phyloP scores from a whole-genome alignment of 208 protist species.

The Acanthamoeba divionensis region DNA sequence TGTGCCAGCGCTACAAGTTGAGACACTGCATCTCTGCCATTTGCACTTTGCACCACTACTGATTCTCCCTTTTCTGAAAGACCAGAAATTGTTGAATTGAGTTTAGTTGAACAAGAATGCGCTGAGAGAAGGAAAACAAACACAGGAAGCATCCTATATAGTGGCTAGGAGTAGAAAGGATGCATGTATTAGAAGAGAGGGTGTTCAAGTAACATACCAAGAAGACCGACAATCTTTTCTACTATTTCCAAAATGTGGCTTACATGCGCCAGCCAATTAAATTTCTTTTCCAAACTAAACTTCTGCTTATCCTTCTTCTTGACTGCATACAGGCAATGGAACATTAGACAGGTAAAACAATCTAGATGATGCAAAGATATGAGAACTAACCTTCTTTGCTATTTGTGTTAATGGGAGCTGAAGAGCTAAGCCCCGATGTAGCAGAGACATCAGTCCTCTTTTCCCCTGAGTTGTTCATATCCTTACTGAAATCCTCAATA shows the following conservation, averaged over 20 bases:
- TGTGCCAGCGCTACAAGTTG: conserved; percentile 81
- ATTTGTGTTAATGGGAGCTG: no score
- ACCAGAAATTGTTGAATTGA: background rate
- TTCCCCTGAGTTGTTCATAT: no score
- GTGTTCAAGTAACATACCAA: background rate
- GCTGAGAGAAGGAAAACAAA: background rate
- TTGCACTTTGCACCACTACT: background rate
- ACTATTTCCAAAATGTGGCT: background rate
- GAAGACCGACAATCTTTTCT: background rate
- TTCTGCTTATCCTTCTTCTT: no score
- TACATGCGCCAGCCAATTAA: background rate
- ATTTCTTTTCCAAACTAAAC: conserved; percentile 14
- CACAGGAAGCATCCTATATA: background rate
- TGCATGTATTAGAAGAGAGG: background rate
- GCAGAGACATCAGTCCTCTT: no score
- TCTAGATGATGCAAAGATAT: no score
- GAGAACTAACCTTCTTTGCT: no score
- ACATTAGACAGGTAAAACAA: no score
- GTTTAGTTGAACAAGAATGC: background rate
- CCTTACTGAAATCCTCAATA: no score
- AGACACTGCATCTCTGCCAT: conserved; percentile 49
- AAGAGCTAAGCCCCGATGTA: no score
- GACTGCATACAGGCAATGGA: no score
- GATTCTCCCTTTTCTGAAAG: background rate
- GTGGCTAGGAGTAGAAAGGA: background rate